These are phyloP conservation scores for Globisporangium barbulae DNA, from an alignment of 352 stramenopile species.

Conservation along the genomic window DNA sequence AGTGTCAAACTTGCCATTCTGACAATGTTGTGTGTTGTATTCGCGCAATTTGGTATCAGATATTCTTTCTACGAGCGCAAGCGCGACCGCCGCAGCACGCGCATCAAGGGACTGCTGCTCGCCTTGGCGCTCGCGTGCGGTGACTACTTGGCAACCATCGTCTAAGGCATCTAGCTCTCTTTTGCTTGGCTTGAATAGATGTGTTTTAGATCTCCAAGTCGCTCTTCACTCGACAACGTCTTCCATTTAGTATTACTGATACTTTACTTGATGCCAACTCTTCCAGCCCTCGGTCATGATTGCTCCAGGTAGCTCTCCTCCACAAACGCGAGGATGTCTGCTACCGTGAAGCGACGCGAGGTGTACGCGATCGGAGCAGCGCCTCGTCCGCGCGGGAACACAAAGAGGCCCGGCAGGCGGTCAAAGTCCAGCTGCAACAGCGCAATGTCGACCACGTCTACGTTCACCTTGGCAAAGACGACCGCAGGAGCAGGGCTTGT, in stretches of 20 bases:
- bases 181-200: not conserved
- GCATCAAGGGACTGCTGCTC: slow-evolving; percentile 52
- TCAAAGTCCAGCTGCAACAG: slow-evolving; percentile 5
- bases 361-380: not conserved
- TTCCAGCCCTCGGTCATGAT: not conserved
- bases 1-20: not conserved
- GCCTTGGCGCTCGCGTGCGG: slow-evolving; percentile 42
- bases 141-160: slow-evolving; percentile 50
- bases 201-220: not conserved
- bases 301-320: not conserved
- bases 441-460: slow-evolving; percentile 20
- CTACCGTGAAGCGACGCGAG: slow-evolving; percentile 10
- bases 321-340: slow-evolving; percentile 9
- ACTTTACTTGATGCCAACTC: not conserved
- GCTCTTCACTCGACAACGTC: not conserved
- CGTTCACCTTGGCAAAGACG: slow-evolving; percentile 17
- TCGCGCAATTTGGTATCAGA: slow-evolving; percentile 21
- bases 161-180: slow-evolving; percentile 12
- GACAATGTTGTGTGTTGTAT: not conserved
- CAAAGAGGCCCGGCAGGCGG: slow-evolving; percentile 9
- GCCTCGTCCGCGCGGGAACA: slow-evolving; percentile 7
- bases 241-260: not conserved
- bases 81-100: slow-evolving; percentile 50
- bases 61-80: slow-evolving; percentile 54
- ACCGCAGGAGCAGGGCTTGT: not conserved